Evolutionary conservation across 1,284 basidiomycete genomes (phyloP).

Genomic region (Fomitopsis schrenkii): DNA sequence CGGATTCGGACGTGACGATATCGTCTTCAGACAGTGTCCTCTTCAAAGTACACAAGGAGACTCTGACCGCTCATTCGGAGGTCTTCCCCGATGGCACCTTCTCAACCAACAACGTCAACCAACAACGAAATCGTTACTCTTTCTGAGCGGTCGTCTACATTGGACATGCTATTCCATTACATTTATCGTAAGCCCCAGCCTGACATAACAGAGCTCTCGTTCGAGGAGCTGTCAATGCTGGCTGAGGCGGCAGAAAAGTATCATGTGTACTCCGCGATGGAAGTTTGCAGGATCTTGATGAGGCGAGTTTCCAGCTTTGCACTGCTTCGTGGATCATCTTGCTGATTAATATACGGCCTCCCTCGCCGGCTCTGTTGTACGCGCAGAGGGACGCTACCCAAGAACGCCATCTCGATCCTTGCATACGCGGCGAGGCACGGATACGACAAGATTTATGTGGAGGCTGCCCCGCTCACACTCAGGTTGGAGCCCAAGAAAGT

Average conservation of each 20-base stretch:
- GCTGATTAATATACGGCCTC: no score
- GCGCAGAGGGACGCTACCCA: no score
- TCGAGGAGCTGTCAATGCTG: background rate
- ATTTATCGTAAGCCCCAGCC: constrained; percentile 6
- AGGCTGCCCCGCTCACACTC: no score
- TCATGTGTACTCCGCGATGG: no score
- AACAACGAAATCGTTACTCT: constrained; percentile 12
- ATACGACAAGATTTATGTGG: no score
- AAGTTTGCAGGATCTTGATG: no score
- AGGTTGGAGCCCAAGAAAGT: no score
- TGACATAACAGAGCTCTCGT: background rate
- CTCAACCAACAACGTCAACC: constrained; percentile 4
- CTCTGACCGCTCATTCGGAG: background rate
- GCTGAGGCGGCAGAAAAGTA: constrained; percentile 10
- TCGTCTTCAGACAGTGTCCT: background rate
- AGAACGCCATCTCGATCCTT: no score
- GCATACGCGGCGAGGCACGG: no score
- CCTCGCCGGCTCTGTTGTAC: no score
- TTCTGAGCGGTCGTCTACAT: constrained; percentile 6
- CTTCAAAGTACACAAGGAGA: background rate
- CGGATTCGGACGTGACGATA: background rate
- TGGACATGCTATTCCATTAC: constrained; percentile 10
- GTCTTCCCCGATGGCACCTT: background rate
- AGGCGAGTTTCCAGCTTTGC: no score
- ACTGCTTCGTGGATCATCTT: no score